Percentiles rank a stretch among this genome's conserved stretches.
Conservation (phyloP, 179 eudicot species). For the Kewa caespitosa region DNA sequence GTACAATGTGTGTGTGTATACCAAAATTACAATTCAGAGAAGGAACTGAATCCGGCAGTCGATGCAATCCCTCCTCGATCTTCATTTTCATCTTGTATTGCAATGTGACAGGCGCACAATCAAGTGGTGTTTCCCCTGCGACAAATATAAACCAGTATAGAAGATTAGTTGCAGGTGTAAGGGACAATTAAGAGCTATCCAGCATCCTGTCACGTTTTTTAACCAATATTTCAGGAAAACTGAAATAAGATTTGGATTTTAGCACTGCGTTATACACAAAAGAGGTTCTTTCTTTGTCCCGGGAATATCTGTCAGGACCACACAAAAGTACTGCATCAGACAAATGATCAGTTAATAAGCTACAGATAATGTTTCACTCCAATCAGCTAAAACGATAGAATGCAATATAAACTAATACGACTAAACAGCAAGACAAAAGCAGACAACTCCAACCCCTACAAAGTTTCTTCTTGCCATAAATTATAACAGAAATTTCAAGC, state of each 20-base stretch:
- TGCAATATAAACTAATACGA: not conserved
- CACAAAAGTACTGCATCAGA: not conserved
- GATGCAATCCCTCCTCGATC: constrained; percentile 52
- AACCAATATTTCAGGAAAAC: not conserved
- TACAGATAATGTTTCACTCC: not conserved
- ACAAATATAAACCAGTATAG: constrained; percentile 13
- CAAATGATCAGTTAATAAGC: not conserved
- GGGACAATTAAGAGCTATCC: not conserved
- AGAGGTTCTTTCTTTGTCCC: not conserved
- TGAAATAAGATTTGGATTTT: not conserved
- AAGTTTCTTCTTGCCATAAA: not conserved
- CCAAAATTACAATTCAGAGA: constrained; percentile 7
- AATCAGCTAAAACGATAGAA: not conserved
- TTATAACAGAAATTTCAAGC: not conserved
- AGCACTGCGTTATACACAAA: not conserved
- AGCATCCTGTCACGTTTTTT: not conserved
- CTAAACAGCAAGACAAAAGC: not conserved
- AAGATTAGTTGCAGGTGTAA: not conserved
- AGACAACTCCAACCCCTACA: not conserved
- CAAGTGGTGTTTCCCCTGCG: constrained; percentile 93
- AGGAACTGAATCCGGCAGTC: constrained; percentile 9
- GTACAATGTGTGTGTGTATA: constrained; percentile 5
- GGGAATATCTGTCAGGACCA: not conserved
- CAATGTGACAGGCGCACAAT: constrained; percentile 93
- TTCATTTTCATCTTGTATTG: constrained; percentile 82